phyloP scores from a whole-genome alignment of 257 asterid genomes.

The Solanum lignicaule region DNA sequence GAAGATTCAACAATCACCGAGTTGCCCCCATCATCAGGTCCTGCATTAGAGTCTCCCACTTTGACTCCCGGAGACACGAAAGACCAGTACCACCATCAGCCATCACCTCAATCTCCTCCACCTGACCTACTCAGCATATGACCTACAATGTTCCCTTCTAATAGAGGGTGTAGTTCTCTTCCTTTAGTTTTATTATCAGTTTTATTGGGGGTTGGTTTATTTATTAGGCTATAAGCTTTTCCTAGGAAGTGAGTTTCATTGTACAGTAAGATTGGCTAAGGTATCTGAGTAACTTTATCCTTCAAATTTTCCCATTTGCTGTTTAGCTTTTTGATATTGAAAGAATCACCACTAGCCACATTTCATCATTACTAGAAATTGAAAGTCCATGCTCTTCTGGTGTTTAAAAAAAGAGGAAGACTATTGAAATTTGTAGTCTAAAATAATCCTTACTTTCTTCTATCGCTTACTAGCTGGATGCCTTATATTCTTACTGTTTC shows the following conservation, averaged over 20 bases:
- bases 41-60: constrained; percentile 36
- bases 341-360: neutral
- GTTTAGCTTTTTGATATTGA: neutral
- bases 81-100: constrained; percentile 7
- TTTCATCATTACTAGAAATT: neutral
- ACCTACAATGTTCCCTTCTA: neutral
- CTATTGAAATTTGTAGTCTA: no score
- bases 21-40: constrained; percentile 17
- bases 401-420: no score
- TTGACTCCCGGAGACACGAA: constrained; percentile 7
- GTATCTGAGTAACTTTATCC: neutral
- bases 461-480: neutral
- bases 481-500: no score
- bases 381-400: neutral
- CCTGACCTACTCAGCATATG: constrained; percentile 42
- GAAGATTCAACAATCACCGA: constrained; percentile 28
- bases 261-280: neutral
- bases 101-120: constrained; percentile 19
- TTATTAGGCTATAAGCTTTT: neutral
- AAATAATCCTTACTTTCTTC: no score
- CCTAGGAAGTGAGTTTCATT: neutral
- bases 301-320: neutral
- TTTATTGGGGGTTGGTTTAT: neutral
- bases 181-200: neutral
- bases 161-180: neutral